phyloP scores from a whole-genome alignment of 208 protist genomes.

The Borovskyia barvae region DNA sequence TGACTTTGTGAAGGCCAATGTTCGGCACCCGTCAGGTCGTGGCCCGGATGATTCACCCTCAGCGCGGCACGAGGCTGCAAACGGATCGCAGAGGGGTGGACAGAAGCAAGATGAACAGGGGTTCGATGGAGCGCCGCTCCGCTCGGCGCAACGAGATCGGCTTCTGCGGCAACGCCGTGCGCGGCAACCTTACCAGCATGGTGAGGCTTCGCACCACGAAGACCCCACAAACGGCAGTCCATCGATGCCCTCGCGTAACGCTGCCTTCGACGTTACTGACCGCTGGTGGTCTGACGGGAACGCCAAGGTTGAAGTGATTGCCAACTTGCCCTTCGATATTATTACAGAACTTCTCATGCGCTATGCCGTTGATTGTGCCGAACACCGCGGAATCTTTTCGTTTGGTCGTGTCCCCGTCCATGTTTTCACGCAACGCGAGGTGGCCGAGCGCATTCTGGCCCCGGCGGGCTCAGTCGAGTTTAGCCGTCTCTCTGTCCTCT shows the following conservation, averaged over 20 bases:
- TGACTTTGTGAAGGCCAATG: slow-evolving; percentile 52
- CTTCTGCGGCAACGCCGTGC: slow-evolving; percentile 46
- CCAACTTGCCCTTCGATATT: slow-evolving; percentile 84
- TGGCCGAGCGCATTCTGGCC: slow-evolving; percentile 82
- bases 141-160: slow-evolving; percentile 45
- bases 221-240: background rate
- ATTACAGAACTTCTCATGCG: slow-evolving; percentile 84
- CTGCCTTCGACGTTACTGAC: slow-evolving; percentile 48
- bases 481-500: slow-evolving; percentile 76
- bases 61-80: too few species aligned
- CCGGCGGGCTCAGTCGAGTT: slow-evolving; percentile 72
- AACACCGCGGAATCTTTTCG: slow-evolving; percentile 57
- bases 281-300: slow-evolving; percentile 82
- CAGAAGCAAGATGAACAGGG: slow-evolving; percentile 1
- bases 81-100: too few species aligned
- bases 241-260: slow-evolving; percentile 24
- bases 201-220: slow-evolving; percentile 5
- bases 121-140: slow-evolving; percentile 59
- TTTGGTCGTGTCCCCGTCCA: slow-evolving; percentile 86
- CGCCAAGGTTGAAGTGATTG: slow-evolving; percentile 84
- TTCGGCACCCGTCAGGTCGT: slow-evolving; percentile 21
- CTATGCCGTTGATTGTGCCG: slow-evolving; percentile 79
- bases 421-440: slow-evolving; percentile 87
- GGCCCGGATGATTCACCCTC: background rate
- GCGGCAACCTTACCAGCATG: slow-evolving; percentile 22